Conservation (phyloP, 331 rosid genomes). For the Phaseolus coccineus region DNA sequence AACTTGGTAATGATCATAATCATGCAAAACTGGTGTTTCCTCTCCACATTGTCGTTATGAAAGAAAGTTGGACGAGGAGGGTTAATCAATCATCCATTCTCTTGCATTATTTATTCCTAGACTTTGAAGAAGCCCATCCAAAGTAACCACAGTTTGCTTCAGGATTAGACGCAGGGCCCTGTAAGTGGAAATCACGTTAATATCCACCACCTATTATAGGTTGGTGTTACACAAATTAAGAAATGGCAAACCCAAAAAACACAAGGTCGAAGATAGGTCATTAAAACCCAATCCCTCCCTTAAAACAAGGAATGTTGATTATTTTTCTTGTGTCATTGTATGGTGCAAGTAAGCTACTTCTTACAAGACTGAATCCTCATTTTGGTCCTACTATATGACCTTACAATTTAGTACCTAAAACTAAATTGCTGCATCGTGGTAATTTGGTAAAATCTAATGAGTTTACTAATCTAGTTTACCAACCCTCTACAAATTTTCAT, state of each 20-base stretch:
- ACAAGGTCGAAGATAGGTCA: neutral
- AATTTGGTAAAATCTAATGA: neutral
- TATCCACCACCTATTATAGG: slow-evolving; percentile 7
- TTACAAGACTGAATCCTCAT: neutral
- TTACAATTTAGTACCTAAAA: neutral
- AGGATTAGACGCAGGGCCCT: slow-evolving; percentile 90
- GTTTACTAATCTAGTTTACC: neutral
- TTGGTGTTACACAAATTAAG: slow-evolving; percentile 10
- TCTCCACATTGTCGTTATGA: slow-evolving; percentile 7
- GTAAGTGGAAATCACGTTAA: slow-evolving; percentile 37
- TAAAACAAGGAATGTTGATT: neutral
- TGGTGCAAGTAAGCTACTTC: neutral
- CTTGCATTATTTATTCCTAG: slow-evolving; percentile 57
- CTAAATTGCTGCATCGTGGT: neutral
- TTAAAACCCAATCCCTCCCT: no score
- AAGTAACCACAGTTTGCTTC: slow-evolving; percentile 93
- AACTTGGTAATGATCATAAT: slow-evolving; percentile 1
- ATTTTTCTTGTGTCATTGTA: neutral
- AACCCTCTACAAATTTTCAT: neutral
- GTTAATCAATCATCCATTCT: neutral
- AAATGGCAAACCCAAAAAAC: neutral
- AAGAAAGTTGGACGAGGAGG: slow-evolving; percentile 7
- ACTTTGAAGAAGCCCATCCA: slow-evolving; percentile 88
- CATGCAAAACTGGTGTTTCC: slow-evolving; percentile 18
- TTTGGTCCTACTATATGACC: neutral